Evolutionary conservation across 768 basidiomycete species (phyloP).

Genomic region (Xerocomellus chrysenteron): DNA sequence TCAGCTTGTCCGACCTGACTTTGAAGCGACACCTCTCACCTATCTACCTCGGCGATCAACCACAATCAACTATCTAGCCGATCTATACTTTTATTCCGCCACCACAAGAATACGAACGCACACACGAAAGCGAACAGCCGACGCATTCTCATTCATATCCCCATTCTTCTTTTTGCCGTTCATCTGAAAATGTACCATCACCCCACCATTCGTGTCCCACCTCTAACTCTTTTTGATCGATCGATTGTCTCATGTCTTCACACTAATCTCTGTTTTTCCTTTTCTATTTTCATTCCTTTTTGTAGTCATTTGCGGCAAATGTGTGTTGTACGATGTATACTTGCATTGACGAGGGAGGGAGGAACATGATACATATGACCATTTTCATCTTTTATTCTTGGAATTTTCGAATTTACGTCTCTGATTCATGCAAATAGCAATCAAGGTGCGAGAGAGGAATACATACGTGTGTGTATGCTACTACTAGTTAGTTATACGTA

Average conservation of each 20-base stretch:
- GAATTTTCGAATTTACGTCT: background rate
- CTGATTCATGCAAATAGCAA: too few relatives aligned
- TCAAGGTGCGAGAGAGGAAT: background rate
- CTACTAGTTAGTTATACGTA: background rate
- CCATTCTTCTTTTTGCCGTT: background rate
- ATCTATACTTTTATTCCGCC: background rate
- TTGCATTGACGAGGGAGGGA: background rate
- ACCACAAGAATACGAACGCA: background rate
- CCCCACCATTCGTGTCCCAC: background rate
- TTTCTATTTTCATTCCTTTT: background rate
- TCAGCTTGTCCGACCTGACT: background rate
- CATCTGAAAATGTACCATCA: conserved; percentile 8
- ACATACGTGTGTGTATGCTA: background rate
- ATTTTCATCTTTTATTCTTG: background rate
- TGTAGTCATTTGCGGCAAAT: background rate
- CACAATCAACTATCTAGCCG: background rate
- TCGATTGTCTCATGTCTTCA: background rate
- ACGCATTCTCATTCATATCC: background rate
- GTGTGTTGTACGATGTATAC: conserved; percentile 4
- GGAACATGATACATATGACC: background rate
- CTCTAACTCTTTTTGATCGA: background rate
- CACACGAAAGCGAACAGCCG: background rate
- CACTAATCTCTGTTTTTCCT: background rate
- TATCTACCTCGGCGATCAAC: background rate
- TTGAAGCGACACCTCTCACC: conserved; percentile 2